A percentile compares a stretch with the other conserved stretches of the same genome.
Evolutionary conservation across 768 basidiomycete species (phyloP).

Genomic region (Leccinum imitatum): DNA sequence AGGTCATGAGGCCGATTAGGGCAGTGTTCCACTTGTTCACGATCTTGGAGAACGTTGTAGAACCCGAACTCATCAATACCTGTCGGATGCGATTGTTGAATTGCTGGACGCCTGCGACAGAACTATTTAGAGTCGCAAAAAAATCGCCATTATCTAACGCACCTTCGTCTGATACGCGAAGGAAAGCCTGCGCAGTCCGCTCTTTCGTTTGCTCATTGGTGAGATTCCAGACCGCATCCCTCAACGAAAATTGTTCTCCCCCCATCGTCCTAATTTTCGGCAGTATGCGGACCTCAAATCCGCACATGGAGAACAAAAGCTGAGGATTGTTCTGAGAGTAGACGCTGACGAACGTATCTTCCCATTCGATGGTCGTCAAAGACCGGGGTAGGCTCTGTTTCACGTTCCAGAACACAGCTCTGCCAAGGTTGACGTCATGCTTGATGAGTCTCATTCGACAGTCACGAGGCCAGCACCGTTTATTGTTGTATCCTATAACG

Average conservation of each 20-base stretch:
- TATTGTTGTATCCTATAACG: conserved; percentile 98
- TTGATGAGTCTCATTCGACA: conserved; percentile 99
- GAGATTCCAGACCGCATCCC: conserved; percentile 95
- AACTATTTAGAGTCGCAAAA: neutral
- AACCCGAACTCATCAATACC: conserved; percentile 97
- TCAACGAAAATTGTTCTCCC: conserved; percentile 95
- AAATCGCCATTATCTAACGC: conserved; percentile 4
- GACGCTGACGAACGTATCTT: conserved; percentile 95
- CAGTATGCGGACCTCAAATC: conserved; percentile 97
- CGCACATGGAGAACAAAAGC: conserved; percentile 95
- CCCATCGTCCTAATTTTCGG: conserved; percentile 95
- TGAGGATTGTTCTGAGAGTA: conserved; percentile 99
- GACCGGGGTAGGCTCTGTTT: conserved; percentile 95
- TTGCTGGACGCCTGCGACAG: conserved; percentile 72
- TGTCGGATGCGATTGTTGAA: conserved; percentile 98
- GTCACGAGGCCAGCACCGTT: conserved; percentile 98
- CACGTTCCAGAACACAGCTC: conserved; percentile 99
- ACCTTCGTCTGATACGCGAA: conserved; percentile 96
- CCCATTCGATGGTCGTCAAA: conserved; percentile 98
- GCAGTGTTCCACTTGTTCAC: conserved; percentile 98
- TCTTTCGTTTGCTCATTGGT: conserved; percentile 98
- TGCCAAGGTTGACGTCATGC: conserved; percentile 97
- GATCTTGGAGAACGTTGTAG: conserved; percentile 98
- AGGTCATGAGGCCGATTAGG: conserved; percentile 94
- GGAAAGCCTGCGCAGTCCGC: conserved; percentile 95